Evolutionary conservation across 768 basidiomycete species (phyloP).

Genomic region (Agrocybe pediades): DNA sequence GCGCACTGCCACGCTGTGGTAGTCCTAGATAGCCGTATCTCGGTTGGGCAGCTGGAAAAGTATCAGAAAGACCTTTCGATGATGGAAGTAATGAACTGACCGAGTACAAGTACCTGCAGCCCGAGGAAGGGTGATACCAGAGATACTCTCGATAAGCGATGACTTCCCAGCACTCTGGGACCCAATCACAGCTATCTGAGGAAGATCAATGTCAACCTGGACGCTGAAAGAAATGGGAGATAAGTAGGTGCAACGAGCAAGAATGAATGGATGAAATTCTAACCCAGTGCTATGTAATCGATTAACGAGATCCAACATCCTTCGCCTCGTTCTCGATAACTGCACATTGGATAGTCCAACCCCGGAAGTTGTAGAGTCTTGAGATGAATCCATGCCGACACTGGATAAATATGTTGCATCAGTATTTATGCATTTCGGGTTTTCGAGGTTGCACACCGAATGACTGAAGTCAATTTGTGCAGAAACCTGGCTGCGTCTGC

Average conservation of each 20-base stretch:
- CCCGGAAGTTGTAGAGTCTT: no score
- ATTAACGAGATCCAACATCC: constrained; percentile 61
- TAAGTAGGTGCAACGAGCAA: neutral
- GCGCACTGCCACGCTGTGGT: constrained; percentile 47
- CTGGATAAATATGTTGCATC: no score
- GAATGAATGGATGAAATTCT: constrained; percentile 9
- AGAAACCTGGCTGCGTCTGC: no score
- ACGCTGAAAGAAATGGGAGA: constrained; percentile 41
- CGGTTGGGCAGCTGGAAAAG: constrained; percentile 54
- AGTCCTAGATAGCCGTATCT: constrained; percentile 51
- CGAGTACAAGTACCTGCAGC: constrained; percentile 76
- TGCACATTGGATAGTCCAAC: constrained; percentile 55
- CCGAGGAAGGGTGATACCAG: constrained; percentile 69
- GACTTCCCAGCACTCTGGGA: constrained; percentile 78
- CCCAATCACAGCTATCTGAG: constrained; percentile 74
- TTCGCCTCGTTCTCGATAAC: constrained; percentile 40
- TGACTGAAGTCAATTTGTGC: no score
- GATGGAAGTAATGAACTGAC: constrained; percentile 29
- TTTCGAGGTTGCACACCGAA: no score
- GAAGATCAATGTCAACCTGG: constrained; percentile 70
- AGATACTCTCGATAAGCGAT: constrained; percentile 76
- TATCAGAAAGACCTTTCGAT: no score
- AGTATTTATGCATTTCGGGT: no score
- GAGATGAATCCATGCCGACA: neutral
- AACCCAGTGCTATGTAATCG: constrained; percentile 63